These are phyloP conservation scores for Lyophyllum shimeji DNA, from an alignment of 768 basidiomycete species.

Conservation along the genomic window DNA sequence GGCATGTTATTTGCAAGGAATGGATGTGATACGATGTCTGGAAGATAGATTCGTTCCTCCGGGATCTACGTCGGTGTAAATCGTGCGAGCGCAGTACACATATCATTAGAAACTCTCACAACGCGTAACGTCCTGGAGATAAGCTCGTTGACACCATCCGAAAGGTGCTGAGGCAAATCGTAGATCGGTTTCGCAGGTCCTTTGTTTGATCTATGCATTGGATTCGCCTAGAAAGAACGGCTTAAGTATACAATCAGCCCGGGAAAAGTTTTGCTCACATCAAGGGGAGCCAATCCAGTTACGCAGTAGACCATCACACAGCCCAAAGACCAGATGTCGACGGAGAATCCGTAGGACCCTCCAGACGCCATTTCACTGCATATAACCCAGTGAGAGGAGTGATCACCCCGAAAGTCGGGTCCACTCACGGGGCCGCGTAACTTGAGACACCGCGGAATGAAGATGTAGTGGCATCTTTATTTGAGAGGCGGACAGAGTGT, in stretches of 20 bases:
- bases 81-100: not conserved
- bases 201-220: constrained; percentile 18
- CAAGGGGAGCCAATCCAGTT: constrained; percentile 31
- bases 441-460: constrained; percentile 21
- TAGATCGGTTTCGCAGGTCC: constrained; percentile 24
- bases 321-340: constrained; percentile 51
- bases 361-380: constrained; percentile 38
- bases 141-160: constrained; percentile 24
- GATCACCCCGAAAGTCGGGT: not conserved
- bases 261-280: constrained; percentile 22
- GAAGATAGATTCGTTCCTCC: constrained; percentile 17
- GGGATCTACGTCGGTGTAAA: constrained; percentile 9
- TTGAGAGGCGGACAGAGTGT: constrained; percentile 29
- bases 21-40: constrained; percentile 12
- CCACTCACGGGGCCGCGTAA: constrained; percentile 42
- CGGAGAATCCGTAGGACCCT: constrained; percentile 31
- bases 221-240: constrained; percentile 15
- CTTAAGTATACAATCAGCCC: not conserved
- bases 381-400: constrained; percentile 1
- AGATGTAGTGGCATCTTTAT: constrained; percentile 18
- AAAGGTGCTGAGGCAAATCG: constrained; percentile 23
- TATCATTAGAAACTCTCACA: constrained; percentile 19
- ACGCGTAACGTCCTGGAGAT: constrained; percentile 25
- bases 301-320: constrained; percentile 38
- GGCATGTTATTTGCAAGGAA: constrained; percentile 11